These are phyloP conservation scores for Pilaira anomala DNA, from an alignment of 192 early-diverging fungal species.

Conservation along the genomic window DNA sequence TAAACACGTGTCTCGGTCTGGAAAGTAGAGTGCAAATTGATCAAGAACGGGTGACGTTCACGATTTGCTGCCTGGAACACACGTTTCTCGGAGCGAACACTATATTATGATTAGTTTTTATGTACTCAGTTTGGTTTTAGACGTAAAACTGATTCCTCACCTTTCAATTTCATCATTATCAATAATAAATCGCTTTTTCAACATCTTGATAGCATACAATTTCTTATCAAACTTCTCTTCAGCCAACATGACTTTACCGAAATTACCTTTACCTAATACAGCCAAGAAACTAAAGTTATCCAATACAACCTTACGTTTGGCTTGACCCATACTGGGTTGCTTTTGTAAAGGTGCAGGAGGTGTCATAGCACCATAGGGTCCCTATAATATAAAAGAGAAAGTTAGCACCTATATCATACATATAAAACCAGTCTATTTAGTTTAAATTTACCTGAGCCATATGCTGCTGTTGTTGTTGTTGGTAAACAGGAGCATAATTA, in stretches of 20 bases:
- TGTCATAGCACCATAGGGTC: conserved; percentile 5
- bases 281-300: conserved; percentile 92
- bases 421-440: background rate
- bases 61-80: conserved; percentile 88
- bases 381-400: background rate
- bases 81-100: conserved; percentile 87
- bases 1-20: conserved; percentile 92
- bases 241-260: conserved; percentile 98
- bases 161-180: conserved; percentile 96
- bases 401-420: no score
- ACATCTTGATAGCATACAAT: conserved; percentile 93
- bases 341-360: conserved; percentile 20
- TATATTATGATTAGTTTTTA: conserved; percentile 3
- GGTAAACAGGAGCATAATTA: background rate
- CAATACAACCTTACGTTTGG: conserved; percentile 65
- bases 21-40: conserved; percentile 95
- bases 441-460: conserved; percentile 1
- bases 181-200: conserved; percentile 97
- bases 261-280: conserved; percentile 96
- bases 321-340: conserved; percentile 17
- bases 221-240: conserved; percentile 81
- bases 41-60: conserved; percentile 91
- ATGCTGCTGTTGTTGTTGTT: conserved; percentile 7
- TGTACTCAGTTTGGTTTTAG: conserved; percentile 46
- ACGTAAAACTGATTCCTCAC: conserved; percentile 62